Conservation (phyloP, 2,329 filamentous ascomycete species). For the Pyrenophora seminiperda region DNA sequence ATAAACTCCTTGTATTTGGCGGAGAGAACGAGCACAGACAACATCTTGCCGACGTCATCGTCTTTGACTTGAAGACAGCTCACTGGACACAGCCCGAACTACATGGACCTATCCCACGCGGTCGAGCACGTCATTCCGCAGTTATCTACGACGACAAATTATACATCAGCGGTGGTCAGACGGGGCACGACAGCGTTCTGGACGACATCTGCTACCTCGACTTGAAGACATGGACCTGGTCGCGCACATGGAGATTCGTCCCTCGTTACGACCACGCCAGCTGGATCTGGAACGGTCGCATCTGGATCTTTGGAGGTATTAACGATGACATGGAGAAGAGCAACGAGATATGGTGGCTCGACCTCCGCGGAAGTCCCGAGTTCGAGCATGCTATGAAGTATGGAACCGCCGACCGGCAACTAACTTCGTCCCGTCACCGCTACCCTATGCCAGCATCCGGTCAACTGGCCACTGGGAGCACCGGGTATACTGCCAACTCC, state of each 20-base stretch:
- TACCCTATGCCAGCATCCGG: constrained; percentile 36
- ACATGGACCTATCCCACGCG: constrained; percentile 81
- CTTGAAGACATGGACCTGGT: constrained; percentile 97
- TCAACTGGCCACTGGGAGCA: constrained; percentile 47
- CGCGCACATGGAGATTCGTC: constrained; percentile 92
- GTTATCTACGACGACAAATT: constrained; percentile 96
- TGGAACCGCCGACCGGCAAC: constrained; percentile 55
- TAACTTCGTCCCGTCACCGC: constrained; percentile 40
- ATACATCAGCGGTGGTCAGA: constrained; percentile 95
- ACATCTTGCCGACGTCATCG: constrained; percentile 92
- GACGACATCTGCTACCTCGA: constrained; percentile 98
- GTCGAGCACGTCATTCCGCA: constrained; percentile 88
- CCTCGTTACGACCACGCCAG: constrained; percentile 93
- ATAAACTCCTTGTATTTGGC: constrained; percentile 95
- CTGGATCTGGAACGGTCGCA: constrained; percentile 87
- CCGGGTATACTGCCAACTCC: constrained; percentile 74
- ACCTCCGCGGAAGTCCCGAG: constrained; percentile 86
- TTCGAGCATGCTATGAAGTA: constrained; percentile 73
- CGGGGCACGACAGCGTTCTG: constrained; percentile 87
- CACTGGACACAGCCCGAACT: constrained; percentile 95
- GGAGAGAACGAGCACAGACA: constrained; percentile 97
- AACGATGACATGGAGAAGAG: constrained; percentile 97
- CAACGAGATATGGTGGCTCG: constrained; percentile 96
- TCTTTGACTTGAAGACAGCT: constrained; percentile 92
- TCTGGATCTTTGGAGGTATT: constrained; percentile 96